Conservation (phyloP, 2,329 filamentous ascomycete genomes). For the Exophiala sp. region DNA sequence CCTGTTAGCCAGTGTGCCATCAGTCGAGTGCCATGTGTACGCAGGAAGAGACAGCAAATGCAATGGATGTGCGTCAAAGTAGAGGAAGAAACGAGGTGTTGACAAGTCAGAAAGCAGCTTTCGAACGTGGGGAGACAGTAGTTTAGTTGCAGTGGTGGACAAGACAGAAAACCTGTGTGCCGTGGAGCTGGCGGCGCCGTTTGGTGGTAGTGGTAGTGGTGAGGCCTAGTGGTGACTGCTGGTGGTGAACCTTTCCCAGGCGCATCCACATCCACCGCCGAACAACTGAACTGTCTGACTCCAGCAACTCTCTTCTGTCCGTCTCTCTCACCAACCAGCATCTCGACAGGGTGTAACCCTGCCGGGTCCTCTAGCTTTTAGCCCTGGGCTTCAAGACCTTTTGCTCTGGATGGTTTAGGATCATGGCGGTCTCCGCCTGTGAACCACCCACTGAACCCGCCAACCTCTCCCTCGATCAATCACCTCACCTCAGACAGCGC, state of each 20-base stretch:
- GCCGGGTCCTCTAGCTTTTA: background rate
- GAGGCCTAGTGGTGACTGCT: too few species aligned
- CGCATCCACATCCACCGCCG: background rate
- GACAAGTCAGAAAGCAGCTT: constrained; percentile 3
- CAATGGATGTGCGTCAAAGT: background rate
- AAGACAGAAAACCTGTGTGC: constrained; percentile 16
- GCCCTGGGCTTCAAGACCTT: background rate
- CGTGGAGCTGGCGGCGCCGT: constrained; percentile 7
- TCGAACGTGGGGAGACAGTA: background rate
- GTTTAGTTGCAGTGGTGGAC: constrained; percentile 5
- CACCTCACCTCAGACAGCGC: too few species aligned
- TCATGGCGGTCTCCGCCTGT: background rate
- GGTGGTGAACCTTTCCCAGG: background rate
- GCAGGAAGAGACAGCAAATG: constrained; percentile 7
- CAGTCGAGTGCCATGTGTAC: constrained; percentile 24
- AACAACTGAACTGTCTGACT: background rate
- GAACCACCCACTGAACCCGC: background rate
- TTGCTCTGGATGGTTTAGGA: background rate
- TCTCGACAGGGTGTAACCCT: background rate
- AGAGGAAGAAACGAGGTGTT: constrained; percentile 6
- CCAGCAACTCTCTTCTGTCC: background rate
- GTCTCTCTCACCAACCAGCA: background rate
- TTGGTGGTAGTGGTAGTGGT: too few species aligned
- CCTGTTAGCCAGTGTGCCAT: constrained; percentile 16
- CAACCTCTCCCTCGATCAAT: too few species aligned